Evolutionary conservation across 2,329 filamentous ascomycete species (phyloP), one percentile per base, ranked within the genome.

Genomic region (Exophiala lecanii-corni): DNA sequence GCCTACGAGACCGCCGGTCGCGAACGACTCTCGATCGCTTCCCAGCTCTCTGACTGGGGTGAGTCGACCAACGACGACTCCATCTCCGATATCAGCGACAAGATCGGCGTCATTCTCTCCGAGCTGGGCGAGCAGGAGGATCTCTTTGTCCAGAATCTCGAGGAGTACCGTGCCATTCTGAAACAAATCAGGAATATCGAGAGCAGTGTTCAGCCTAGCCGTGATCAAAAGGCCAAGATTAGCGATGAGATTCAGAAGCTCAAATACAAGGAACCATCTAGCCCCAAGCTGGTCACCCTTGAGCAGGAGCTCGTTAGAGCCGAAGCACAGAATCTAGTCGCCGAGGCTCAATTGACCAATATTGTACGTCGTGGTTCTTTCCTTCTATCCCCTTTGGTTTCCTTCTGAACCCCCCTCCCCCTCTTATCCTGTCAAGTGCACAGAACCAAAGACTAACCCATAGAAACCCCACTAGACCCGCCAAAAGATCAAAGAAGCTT

Each of bases 151-250:
- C 84, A 91, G 64, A 82, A 82, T 36, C 66, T 98, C 42, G 92
- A 98, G 64, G 89, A 95, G 50, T 87, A 85, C 55, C 79, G 92
- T 36, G 76, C 73, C 23, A 69, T 88, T 17, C 73, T 98, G 64
- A 98, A 98, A 76, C 78, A 86, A 54, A 94, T 98, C 56, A 80
- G 92, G 54, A 94, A 98, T 66, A 96, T 89, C 10, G 92, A 98
- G 72, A 84, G 84, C 69, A 94, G 86, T 54, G 91, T 98, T 12
- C 89, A 96, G 72, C 92, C 92, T 5, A 89, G 84, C 59, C 78
- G 92, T 46, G 89, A 95, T 56, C 78, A 85, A 58, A 92, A 92
- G 68, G 72, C 77, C 51, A 94, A 94, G 77, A 83, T 97, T 51
- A 76, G 82, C 45, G 91, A 97, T 61, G 91, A 98, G 66, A 95